A percentile compares a stretch with the other conserved stretches of the same genome.
Conservation (phyloP, 305 asterid genomes). For the Ilex paraguariensis region DNA sequence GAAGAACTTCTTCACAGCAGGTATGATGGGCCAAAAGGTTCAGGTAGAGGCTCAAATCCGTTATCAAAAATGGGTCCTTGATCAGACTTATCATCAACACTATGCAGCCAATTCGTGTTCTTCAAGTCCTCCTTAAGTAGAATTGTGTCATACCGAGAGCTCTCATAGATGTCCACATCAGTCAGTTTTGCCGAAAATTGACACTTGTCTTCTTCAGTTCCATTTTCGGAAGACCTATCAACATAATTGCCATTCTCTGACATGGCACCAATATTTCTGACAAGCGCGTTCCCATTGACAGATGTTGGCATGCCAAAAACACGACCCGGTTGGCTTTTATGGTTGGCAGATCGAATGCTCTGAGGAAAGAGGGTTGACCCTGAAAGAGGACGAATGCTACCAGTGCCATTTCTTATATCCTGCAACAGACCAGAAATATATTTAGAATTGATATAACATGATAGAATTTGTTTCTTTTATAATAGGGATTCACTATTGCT, state of each 20-base stretch:
- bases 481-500: too few species aligned
- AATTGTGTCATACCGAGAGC: constrained; percentile 82
- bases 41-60: constrained; percentile 86
- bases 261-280: constrained; percentile 25
- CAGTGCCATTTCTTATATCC: constrained; percentile 72
- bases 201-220: constrained; percentile 58
- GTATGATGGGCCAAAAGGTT: constrained; percentile 75
- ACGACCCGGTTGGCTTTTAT: constrained; percentile 42
- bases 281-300: constrained; percentile 33
- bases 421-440: constrained; percentile 34
- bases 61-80: constrained; percentile 78
- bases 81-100: constrained; percentile 78
- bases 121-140: constrained; percentile 87
- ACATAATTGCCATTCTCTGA: constrained; percentile 44
- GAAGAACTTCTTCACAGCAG: constrained; percentile 15
- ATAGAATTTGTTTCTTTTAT: too few species aligned
- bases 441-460: neutral
- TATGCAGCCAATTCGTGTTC: constrained; percentile 87
- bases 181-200: constrained; percentile 49
- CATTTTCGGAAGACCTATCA: constrained; percentile 45
- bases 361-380: constrained; percentile 91
- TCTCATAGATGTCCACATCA: constrained; percentile 68
- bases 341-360: constrained; percentile 75
- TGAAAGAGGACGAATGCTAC: constrained; percentile 56
- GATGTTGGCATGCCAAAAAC: constrained; percentile 31